A percentile compares a stretch with the other conserved stretches of the same genome.
Conservation (phyloP, 2,329 filamentous ascomycete genomes). For the Arthrobotrys entomopaga region DNA sequence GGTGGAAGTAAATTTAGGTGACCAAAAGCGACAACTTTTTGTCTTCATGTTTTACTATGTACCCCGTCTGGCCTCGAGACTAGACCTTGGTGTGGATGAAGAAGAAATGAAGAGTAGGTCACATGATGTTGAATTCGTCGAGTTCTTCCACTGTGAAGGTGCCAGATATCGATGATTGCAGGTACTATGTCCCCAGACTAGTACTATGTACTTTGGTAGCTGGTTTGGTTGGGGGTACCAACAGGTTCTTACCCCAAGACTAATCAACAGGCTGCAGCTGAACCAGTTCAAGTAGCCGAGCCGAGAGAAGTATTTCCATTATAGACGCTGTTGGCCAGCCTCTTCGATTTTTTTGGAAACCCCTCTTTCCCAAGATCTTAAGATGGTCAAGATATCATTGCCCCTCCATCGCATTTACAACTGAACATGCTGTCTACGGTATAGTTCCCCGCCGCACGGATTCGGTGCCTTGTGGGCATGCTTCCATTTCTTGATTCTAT, state of each 20-base stretch:
- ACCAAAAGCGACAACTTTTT: too few relatives aligned
- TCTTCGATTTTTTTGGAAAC: neutral
- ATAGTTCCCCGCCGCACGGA: conserved; percentile 25
- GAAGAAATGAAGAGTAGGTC: neutral
- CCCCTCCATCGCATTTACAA: neutral
- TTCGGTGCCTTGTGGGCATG: conserved; percentile 20
- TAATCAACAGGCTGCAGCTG: too few relatives aligned
- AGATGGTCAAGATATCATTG: conserved; percentile 2
- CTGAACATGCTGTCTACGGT: conserved; percentile 8
- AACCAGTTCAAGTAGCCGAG: neutral
- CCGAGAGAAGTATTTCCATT: neutral
- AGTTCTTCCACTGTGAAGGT: neutral
- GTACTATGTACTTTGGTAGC: too few relatives aligned
- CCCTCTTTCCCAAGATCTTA: too few relatives aligned
- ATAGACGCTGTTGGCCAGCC: neutral
- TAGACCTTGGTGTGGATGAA: too few relatives aligned
- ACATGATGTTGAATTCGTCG: conserved; percentile 3
- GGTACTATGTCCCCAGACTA: too few relatives aligned
- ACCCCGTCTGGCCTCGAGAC: too few relatives aligned
- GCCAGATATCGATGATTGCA: too few relatives aligned
- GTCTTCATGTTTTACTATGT: too few relatives aligned
- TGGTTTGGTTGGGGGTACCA: too few relatives aligned
- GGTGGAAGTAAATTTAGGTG: too few relatives aligned
- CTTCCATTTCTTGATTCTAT: conserved; percentile 1
- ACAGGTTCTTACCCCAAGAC: too few relatives aligned